phyloP scores from a whole-genome alignment of 2,329 filamentous ascomycete genomes.

The Tolypocladium paradoxum region DNA sequence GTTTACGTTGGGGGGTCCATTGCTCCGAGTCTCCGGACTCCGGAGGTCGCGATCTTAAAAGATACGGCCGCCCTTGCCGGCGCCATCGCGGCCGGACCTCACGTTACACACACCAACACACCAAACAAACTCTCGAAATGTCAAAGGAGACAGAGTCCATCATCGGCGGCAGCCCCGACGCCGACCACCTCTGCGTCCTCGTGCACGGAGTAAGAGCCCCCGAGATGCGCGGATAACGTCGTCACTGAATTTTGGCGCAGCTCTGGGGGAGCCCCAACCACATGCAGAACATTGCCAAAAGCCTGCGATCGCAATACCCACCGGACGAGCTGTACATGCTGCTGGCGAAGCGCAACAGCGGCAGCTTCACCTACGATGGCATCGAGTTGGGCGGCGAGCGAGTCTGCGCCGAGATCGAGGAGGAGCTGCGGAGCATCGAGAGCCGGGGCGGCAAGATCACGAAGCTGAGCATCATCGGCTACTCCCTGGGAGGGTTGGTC shows the following conservation, averaged over 20 bases:
- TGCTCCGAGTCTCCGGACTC: neutral
- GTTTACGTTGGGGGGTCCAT: neutral
- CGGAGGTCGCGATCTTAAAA: neutral
- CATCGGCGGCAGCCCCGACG: constrained; percentile 39
- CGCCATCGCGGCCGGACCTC: neutral
- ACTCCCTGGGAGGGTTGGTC: constrained; percentile 80
- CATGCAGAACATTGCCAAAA: constrained; percentile 55
- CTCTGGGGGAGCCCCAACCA: constrained; percentile 74
- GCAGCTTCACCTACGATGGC: constrained; percentile 61
- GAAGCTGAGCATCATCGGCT: constrained; percentile 80
- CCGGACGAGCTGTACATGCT: constrained; percentile 59
- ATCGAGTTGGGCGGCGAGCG: constrained; percentile 59
- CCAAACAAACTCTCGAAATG: neutral
- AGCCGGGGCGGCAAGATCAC: constrained; percentile 58
- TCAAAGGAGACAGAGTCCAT: constrained; percentile 7
- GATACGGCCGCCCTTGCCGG: neutral
- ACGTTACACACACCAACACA: neutral
- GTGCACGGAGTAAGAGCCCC: constrained; percentile 57
- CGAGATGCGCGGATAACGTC: neutral
- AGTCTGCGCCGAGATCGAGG: constrained; percentile 56
- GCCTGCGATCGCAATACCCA: constrained; percentile 49
- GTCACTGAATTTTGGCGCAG: constrained; percentile 21
- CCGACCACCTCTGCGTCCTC: constrained; percentile 65
- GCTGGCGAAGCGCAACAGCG: constrained; percentile 61
- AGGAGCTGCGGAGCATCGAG: constrained; percentile 46